Conservation (phyloP, 164 flowering plant species). For the Aristolochia fimbriata region DNA sequence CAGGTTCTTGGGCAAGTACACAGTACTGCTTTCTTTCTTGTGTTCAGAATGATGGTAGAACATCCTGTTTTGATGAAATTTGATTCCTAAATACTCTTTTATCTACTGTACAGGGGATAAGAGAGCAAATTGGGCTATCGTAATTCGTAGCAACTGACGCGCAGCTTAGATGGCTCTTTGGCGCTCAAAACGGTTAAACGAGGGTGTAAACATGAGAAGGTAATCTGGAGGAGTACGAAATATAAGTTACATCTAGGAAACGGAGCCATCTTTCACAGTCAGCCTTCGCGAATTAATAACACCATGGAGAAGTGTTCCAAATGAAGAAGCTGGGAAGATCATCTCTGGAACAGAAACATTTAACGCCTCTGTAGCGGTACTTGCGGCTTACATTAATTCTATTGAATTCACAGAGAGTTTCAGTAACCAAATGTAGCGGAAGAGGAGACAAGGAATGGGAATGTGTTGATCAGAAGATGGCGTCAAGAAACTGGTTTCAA, state of each 20-base stretch:
- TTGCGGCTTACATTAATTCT: neutral
- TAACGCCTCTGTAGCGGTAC: neutral
- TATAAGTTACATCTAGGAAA: neutral
- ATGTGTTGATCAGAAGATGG: neutral
- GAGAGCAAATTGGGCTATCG: too few relatives aligned
- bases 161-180: too few relatives aligned
- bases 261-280: neutral
- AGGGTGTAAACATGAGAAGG: too few relatives aligned
- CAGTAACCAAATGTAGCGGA: constrained; percentile 4
- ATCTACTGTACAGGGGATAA: too few relatives aligned
- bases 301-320: constrained; percentile 1
- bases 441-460: constrained; percentile 6
- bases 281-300: neutral
- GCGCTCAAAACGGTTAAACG: too few relatives aligned
- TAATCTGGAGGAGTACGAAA: too few relatives aligned
- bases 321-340: neutral
- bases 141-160: too few relatives aligned
- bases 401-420: neutral
- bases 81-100: too few relatives aligned
- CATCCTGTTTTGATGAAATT: too few relatives aligned
- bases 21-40: too few relatives aligned
- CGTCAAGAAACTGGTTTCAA: neutral
- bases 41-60: too few relatives aligned
- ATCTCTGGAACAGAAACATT: neutral
- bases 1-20: too few relatives aligned